Evolutionary conservation across 192 early-diverging fungal genomes (phyloP).

Genomic region (Entophlyctis luteolus): DNA sequence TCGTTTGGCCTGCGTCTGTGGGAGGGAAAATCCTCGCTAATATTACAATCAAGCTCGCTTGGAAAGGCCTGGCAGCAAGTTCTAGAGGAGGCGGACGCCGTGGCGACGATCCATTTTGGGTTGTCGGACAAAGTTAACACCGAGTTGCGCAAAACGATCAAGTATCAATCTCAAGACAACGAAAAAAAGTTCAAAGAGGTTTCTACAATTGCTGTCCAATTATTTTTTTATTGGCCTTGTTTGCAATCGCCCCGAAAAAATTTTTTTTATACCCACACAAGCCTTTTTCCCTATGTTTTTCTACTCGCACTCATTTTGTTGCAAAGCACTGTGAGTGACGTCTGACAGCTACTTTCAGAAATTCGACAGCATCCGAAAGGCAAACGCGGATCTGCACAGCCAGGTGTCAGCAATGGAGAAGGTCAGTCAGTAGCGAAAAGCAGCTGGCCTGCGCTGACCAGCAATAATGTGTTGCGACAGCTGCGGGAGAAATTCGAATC

Average conservation of each 20-base stretch:
- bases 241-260: too few species aligned
- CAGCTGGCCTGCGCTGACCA: too few species aligned
- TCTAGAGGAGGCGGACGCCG: conserved; percentile 33
- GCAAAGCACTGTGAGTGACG: background rate
- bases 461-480: background rate
- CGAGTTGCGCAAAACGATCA: conserved; percentile 39
- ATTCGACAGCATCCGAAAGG: conserved; percentile 41
- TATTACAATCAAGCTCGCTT: conserved; percentile 20
- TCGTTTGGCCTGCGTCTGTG: too few species aligned
- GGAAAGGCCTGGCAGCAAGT: conserved; percentile 33
- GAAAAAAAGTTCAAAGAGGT: conserved; percentile 38
- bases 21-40: background rate
- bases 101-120: conserved; percentile 21
- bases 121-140: conserved; percentile 34
- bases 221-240: background rate
- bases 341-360: conserved; percentile 17
- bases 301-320: too few species aligned
- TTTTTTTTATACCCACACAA: too few species aligned
- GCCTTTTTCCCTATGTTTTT: too few species aligned
- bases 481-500: conserved; percentile 36
- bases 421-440: background rate
- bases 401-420: conserved; percentile 34
- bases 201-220: background rate
- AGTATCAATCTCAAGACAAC: conserved; percentile 35
- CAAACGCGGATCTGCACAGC: conserved; percentile 25